phyloP scores from a whole-genome alignment of 129 eudicot species.

The Chrysanthemum makinoi region DNA sequence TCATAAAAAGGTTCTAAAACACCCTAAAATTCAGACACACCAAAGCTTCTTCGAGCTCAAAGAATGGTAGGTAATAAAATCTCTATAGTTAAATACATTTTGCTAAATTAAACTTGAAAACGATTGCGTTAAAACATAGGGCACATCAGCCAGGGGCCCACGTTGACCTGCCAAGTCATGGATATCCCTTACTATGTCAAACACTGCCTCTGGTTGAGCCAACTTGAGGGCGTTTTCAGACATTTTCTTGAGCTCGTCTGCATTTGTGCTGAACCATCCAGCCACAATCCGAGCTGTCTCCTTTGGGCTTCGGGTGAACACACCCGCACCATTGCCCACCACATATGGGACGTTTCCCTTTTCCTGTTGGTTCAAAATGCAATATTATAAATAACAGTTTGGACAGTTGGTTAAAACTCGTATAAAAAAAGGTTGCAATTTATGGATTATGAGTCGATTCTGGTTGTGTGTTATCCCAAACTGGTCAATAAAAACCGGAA shows the following conservation, averaged over 20 bases:
- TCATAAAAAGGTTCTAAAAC: constrained; percentile 21
- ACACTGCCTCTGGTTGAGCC: constrained; percentile 91
- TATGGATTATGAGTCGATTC: neutral
- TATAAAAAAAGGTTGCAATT: neutral
- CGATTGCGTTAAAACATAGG: constrained; percentile 68
- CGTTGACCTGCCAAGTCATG: constrained; percentile 80
- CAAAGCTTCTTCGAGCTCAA: constrained; percentile 28
- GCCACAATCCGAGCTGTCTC: constrained; percentile 78
- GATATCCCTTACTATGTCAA: constrained; percentile 91
- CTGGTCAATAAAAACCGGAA: neutral
- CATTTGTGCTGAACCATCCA: constrained; percentile 87
- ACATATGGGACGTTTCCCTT: constrained; percentile 94
- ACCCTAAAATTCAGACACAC: constrained; percentile 21
- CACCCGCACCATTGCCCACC: constrained; percentile 92
- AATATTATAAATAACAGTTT: neutral
- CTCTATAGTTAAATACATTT: constrained; percentile 20
- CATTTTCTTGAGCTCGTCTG: constrained; percentile 65
- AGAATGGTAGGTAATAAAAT: constrained; percentile 26
- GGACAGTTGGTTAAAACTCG: neutral
- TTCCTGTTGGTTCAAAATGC: constrained; percentile 44
- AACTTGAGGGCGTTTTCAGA: constrained; percentile 81
- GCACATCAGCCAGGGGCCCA: constrained; percentile 61
- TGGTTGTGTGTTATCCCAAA: neutral
- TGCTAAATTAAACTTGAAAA: constrained; percentile 60
- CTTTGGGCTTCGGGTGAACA: constrained; percentile 74